Percentiles rank a stretch among this genome's conserved stretches.
Evolutionary conservation across 1,284 basidiomycete species (phyloP).

Genomic region (Puccinia triticina): DNA sequence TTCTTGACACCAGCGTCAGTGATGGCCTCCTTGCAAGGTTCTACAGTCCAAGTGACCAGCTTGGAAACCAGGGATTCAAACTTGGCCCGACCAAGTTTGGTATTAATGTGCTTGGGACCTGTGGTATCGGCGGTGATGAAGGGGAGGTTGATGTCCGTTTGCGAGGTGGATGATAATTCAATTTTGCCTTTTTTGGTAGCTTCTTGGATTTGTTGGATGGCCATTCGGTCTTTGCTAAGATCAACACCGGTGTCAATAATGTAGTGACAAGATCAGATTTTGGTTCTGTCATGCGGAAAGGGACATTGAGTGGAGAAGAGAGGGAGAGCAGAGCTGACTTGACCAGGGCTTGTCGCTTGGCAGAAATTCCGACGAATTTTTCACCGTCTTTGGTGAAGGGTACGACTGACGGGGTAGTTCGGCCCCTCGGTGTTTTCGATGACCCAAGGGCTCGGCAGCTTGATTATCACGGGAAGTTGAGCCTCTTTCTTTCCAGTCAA

Average conservation of each 20-base stretch:
- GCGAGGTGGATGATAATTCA: constrained; percentile 86
- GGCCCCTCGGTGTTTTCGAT: constrained; percentile 96
- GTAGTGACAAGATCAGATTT: constrained; percentile 65
- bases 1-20: constrained; percentile 88
- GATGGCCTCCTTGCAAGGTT: constrained; percentile 97
- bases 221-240: constrained; percentile 84
- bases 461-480: constrained; percentile 37
- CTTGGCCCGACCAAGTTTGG: constrained; percentile 81
- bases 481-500: constrained; percentile 20
- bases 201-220: constrained; percentile 98
- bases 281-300: constrained; percentile 81
- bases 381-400: constrained; percentile 90
- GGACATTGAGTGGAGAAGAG: not conserved
- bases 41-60: constrained; percentile 84
- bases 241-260: constrained; percentile 72
- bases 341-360: constrained; percentile 95
- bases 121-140: constrained; percentile 95
- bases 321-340: constrained; percentile 67
- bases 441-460: constrained; percentile 69
- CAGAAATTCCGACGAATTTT: constrained; percentile 90
- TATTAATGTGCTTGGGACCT: constrained; percentile 96
- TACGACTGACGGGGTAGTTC: constrained; percentile 96
- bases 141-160: constrained; percentile 94
- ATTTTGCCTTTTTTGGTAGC: constrained; percentile 99
- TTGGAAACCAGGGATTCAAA: constrained; percentile 83